Conservation (phyloP, 768 basidiomycete genomes). For the Calocera viscosa region DNA sequence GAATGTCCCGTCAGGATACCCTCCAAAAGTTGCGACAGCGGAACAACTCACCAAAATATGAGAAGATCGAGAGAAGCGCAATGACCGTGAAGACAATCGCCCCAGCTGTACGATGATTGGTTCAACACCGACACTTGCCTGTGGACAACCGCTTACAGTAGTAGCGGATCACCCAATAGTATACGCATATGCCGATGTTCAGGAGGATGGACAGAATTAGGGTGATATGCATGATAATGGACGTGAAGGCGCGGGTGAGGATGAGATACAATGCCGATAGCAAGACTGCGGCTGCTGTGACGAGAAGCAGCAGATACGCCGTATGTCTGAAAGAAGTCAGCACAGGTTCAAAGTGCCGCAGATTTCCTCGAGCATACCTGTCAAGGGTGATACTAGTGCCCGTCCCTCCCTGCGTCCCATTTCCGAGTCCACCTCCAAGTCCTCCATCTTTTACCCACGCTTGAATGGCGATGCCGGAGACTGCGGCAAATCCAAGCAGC, state of each 20-base stretch:
- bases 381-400: slow-evolving; percentile 56
- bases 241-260: slow-evolving; percentile 60
- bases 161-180: slow-evolving; percentile 60
- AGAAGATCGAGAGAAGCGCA: slow-evolving; percentile 57
- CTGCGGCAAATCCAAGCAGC: slow-evolving; percentile 54
- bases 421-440: slow-evolving; percentile 55
- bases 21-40: not conserved
- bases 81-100: slow-evolving; percentile 69
- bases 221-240: slow-evolving; percentile 63
- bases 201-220: slow-evolving; percentile 48
- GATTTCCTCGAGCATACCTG: slow-evolving; percentile 32
- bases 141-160: slow-evolving; percentile 45
- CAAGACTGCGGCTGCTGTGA: slow-evolving; percentile 53
- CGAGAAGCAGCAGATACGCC: slow-evolving; percentile 61
- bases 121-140: slow-evolving; percentile 7
- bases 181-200: slow-evolving; percentile 61
- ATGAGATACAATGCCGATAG: slow-evolving; percentile 57
- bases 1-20: not conserved
- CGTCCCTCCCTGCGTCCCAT: slow-evolving; percentile 27
- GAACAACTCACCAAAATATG: slow-evolving; percentile 44
- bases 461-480: slow-evolving; percentile 53
- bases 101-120: slow-evolving; percentile 38
- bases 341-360: too few species aligned
- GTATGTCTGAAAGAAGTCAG: slow-evolving; percentile 57
- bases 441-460: slow-evolving; percentile 54